These are phyloP conservation scores for Bruguiera gymnorhiza DNA, from an alignment of 345 rosid genomes.

Conservation along the genomic window DNA sequence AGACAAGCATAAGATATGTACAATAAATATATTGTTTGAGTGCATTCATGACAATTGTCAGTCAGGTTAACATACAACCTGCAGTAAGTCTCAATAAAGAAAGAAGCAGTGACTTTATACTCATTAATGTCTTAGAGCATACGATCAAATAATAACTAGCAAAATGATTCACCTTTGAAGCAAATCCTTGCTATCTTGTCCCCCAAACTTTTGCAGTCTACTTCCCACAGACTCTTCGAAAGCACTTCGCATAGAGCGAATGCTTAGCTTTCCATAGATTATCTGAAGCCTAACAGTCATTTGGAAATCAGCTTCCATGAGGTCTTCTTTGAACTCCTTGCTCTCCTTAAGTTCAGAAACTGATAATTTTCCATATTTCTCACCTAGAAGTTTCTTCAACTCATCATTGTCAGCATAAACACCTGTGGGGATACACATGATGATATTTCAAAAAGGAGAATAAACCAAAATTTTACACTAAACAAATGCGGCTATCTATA, in stretches of 20 bases:
- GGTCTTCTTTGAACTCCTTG: slow-evolving; percentile 49
- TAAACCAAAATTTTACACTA: neutral
- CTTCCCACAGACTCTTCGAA: slow-evolving; percentile 82
- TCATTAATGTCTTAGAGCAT: neutral
- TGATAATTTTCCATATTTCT: slow-evolving; percentile 57
- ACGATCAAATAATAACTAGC: neutral
- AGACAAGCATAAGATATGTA: neutral
- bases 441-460: neutral
- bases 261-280: slow-evolving; percentile 65
- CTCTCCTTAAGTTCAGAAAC: slow-evolving; percentile 53
- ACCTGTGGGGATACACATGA: slow-evolving; percentile 35
- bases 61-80: neutral
- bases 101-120: neutral
- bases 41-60: neutral
- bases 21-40: neutral
- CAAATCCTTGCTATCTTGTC: slow-evolving; percentile 55
- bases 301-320: slow-evolving; percentile 61
- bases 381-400: slow-evolving; percentile 49
- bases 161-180: slow-evolving; percentile 57
- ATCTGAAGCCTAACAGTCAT: slow-evolving; percentile 80
- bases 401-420: slow-evolving; percentile 67
- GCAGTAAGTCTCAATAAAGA: neutral
- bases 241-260: slow-evolving; percentile 69
- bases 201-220: slow-evolving; percentile 70
- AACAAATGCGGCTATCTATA: neutral